A percentile compares a stretch with the other conserved stretches of the same genome.
phyloP scores from a whole-genome alignment of 306 rosid species.

The Malus orientalis region DNA sequence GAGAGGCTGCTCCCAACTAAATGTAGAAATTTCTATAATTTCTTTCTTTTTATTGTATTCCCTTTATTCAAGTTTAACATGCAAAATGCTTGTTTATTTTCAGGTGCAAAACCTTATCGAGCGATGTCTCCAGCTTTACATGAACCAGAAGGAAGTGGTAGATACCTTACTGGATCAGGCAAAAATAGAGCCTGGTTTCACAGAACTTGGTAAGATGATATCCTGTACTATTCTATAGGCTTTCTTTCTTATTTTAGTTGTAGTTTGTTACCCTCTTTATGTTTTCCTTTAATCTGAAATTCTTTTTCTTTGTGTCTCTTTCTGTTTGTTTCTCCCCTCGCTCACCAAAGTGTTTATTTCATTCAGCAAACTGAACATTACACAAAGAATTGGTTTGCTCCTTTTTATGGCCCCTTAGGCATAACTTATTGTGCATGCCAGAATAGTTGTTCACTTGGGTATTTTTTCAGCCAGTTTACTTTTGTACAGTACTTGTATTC shows the following conservation, averaged over 20 bases:
- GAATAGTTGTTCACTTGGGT: background rate
- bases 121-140: constrained; percentile 83
- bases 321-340: background rate
- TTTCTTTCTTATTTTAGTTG: background rate
- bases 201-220: constrained; percentile 62
- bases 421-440: background rate
- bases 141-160: constrained; percentile 79
- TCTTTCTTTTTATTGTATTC: background rate
- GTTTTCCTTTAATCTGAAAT: background rate
- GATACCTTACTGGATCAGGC: constrained; percentile 62
- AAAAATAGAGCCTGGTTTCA: constrained; percentile 90
- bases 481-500: background rate
- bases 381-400: background rate
- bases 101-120: constrained; percentile 92
- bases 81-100: background rate
- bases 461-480: background rate
- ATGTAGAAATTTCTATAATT: background rate
- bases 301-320: background rate
- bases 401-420: background rate
- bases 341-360: background rate
- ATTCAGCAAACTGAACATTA: background rate
- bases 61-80: background rate
- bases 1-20: too few species aligned
- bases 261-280: background rate
- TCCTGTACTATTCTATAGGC: background rate